These are phyloP conservation scores for Scheffersomyces insectosa DNA, from an alignment of 1,139 yeast species.

Conservation along the genomic window DNA sequence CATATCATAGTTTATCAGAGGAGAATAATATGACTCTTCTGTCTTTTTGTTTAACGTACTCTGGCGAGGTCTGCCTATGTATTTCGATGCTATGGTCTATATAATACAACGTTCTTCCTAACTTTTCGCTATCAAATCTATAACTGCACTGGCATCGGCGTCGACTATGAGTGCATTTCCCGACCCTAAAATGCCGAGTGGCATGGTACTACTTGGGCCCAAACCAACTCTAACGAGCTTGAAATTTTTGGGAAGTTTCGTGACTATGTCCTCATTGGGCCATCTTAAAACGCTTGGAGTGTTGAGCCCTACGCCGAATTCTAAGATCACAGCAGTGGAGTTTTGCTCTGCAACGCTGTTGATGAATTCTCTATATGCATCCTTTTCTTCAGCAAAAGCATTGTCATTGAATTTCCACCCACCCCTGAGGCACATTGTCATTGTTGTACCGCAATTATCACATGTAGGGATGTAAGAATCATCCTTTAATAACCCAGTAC, in stretches of 20 bases:
- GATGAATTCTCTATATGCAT: background rate
- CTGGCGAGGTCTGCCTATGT: too few species aligned
- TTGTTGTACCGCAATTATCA: background rate
- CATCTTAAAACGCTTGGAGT: background rate
- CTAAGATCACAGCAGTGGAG: background rate
- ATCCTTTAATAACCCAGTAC: background rate
- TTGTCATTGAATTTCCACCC: background rate
- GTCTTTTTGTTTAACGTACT: too few species aligned
- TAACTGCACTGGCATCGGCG: background rate
- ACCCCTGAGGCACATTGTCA: conserved; percentile 1
- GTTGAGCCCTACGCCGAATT: background rate
- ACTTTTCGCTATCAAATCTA: background rate
- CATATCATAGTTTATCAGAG: too few species aligned
- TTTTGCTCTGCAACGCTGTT: background rate
- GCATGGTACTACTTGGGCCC: background rate
- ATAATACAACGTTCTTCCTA: too few species aligned
- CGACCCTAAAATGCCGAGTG: background rate
- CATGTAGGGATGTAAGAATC: background rate
- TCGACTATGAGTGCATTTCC: background rate
- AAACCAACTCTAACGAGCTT: background rate
- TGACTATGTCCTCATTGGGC: background rate
- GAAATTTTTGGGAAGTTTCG: background rate
- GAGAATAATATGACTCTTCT: too few species aligned
- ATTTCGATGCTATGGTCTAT: too few species aligned
- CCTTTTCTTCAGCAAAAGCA: background rate